These are phyloP conservation scores for Chlorophyllum brunneum DNA, from an alignment of 768 basidiomycete species.

Conservation along the genomic window DNA sequence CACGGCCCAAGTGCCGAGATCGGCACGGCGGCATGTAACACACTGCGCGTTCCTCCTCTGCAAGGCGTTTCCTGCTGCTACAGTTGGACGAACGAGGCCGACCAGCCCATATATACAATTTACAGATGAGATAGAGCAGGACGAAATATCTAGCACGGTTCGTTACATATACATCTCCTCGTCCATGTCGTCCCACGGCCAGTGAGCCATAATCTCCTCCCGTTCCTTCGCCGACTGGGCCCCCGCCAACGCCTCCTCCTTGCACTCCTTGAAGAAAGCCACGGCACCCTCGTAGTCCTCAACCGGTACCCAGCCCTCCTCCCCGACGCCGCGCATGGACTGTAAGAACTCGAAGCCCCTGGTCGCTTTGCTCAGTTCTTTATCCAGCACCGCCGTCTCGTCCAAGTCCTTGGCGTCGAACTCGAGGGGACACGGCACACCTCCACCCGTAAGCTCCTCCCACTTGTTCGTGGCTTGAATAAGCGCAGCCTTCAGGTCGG, in stretches of 20 bases:
- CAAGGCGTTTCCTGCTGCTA: no score
- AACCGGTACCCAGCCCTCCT: slow-evolving; percentile 41
- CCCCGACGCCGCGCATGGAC: slow-evolving; percentile 28
- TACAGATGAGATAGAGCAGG: no score
- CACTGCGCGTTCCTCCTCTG: no score
- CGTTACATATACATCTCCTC: slow-evolving; percentile 41
- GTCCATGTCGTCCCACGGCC: slow-evolving; percentile 47
- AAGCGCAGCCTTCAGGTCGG: slow-evolving; percentile 41
- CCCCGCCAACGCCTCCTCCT: slow-evolving; percentile 30
- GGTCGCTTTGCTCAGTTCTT: slow-evolving; percentile 26
- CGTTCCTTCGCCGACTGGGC: slow-evolving; percentile 31
- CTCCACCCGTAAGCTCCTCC: slow-evolving; percentile 35
- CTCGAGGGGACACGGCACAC: slow-evolving; percentile 38
- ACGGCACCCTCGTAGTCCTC: slow-evolving; percentile 37
- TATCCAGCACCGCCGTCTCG: slow-evolving; percentile 35
- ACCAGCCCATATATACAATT: no score
- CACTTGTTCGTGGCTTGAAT: slow-evolving; percentile 40
- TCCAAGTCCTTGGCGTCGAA: slow-evolving; percentile 44
- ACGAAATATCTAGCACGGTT: slow-evolving; percentile 12
- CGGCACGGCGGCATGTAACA: no score
- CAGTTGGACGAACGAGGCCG: no score
- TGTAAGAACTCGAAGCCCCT: slow-evolving; percentile 23
- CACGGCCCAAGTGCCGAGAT: no score
- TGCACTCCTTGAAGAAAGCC: slow-evolving; percentile 28
- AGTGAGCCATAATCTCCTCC: slow-evolving; percentile 33